These are phyloP conservation scores for Termitomyces sp. DNA, from an alignment of 768 basidiomycete genomes.

Conservation along the genomic window DNA sequence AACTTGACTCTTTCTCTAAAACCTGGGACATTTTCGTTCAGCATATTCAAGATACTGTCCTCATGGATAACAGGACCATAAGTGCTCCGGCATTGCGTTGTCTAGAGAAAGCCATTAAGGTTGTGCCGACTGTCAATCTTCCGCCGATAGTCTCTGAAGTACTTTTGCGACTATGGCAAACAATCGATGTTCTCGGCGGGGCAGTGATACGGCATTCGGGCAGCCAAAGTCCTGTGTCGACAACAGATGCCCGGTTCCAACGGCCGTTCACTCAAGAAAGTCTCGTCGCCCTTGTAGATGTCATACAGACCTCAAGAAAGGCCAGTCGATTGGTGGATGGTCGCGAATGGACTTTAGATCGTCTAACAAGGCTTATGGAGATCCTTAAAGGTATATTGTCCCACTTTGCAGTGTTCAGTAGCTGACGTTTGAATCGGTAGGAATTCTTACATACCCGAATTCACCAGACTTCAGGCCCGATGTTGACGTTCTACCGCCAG, in stretches of 20 bases:
- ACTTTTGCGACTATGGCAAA: conserved; percentile 64
- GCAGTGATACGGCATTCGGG: conserved; percentile 33
- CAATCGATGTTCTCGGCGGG: conserved; percentile 61
- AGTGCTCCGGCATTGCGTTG: conserved; percentile 84
- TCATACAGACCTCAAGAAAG: conserved; percentile 54
- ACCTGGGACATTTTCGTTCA: conserved; percentile 74
- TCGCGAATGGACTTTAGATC: conserved; percentile 60
- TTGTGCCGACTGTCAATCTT: conserved; percentile 39
- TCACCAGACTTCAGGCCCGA: conserved; percentile 90
- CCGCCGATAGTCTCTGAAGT: conserved; percentile 37
- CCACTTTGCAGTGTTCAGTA: not conserved
- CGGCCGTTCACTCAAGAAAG: conserved; percentile 79
- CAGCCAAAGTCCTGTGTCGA: conserved; percentile 9
- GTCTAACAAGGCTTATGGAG: conserved; percentile 62
- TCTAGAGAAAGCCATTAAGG: conserved; percentile 72
- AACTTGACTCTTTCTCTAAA: conserved; percentile 59
- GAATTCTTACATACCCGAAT: conserved; percentile 70
- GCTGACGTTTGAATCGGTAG: conserved; percentile 25
- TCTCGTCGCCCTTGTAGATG: conserved; percentile 73
- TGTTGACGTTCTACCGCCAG: conserved; percentile 72
- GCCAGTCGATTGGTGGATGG: conserved; percentile 42
- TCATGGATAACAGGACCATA: conserved; percentile 60
- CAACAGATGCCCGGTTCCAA: conserved; percentile 17
- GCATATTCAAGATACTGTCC: conserved; percentile 65
- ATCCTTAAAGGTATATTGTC: conserved; percentile 62